Base-by-base conservation (phyloP, 495 filamentous ascomycete species). In the Podospora pseudopauciseta region DNA sequence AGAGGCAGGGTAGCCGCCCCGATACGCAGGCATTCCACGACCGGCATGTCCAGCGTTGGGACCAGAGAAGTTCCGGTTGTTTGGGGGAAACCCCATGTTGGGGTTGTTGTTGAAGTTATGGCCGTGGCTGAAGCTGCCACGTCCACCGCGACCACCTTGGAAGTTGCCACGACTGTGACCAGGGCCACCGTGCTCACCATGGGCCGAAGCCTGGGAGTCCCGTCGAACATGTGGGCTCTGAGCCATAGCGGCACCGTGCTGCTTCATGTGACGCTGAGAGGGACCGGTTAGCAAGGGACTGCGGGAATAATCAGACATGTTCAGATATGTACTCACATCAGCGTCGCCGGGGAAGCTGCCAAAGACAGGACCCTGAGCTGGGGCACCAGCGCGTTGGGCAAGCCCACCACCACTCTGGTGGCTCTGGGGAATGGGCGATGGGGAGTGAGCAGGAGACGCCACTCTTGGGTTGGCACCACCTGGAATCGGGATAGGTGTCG, bases 391-490 rank as follows among this genome's bases (percentile, higher is more conserved):
- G 57, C 92, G 92, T 78, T 91, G 86, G 72, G 92, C 92, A 58
- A 92, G 92, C 78, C 90, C 85, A 72, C 93, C 92, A 73, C 93
- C 93, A 78, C 92, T 96, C 53, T 90, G 90, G 53, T 91, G 86
- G 60, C 91, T 68, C 77, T 92, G 90, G 20, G 93, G 93, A 64
- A 97, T 97, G 5, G 94, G 94, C 23, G 90, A 92, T 3, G 94
- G 94, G 16, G 94, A 97, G 30, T 86, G 85, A 67, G 88, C 87
- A 5, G 91, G 91, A 56, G 90, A 91, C 27, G 86, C 86, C 32
- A 91, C 81, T 69, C 90, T 85, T 39, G 86, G 88, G 75, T 90
- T 89, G 39, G 39, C 39, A 77, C 81, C 72, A 83, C 75, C 75
- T 0, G 90, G 88, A 65, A 90, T 87, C 23, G 91, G 86, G 70